These are phyloP conservation scores for Dendrobium chrysotoxum DNA, from an alignment of 106 monocot species.

Conservation along the genomic window DNA sequence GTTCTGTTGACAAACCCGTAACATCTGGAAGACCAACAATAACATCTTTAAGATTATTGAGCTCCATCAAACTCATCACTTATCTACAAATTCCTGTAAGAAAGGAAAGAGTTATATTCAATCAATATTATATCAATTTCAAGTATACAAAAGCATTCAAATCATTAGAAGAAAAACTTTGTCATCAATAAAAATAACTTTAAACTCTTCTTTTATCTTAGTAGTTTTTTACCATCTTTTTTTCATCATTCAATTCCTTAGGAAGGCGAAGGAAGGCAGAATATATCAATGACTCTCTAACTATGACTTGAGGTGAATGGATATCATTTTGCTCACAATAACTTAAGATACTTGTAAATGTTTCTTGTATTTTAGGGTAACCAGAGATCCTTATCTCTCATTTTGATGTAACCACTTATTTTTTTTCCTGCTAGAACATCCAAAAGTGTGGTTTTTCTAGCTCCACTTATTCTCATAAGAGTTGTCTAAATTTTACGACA, in stretches of 20 bases:
- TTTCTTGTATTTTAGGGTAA: constrained; percentile 50
- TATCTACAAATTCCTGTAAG: too few relatives aligned
- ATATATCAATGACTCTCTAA: constrained; percentile 50
- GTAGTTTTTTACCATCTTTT: constrained; percentile 26
- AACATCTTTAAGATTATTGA: too few relatives aligned
- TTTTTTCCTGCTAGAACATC: constrained; percentile 74
- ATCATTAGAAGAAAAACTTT: too few relatives aligned
- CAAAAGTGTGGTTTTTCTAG: constrained; percentile 80
- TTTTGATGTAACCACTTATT: constrained; percentile 61
- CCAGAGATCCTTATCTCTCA: constrained; percentile 56
- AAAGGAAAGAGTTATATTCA: too few relatives aligned
- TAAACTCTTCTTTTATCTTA: too few relatives aligned
- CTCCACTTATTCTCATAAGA: constrained; percentile 72
- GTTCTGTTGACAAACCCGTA: constrained; percentile 58
- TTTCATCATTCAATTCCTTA: constrained; percentile 27
- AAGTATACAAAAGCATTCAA: too few relatives aligned
- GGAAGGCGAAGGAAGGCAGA: constrained; percentile 68
- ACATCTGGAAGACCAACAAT: constrained; percentile 56
- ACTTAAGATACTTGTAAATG: constrained; percentile 64
- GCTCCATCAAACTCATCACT: too few relatives aligned
- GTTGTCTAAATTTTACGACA: constrained; percentile 61
- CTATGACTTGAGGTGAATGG: constrained; percentile 65
- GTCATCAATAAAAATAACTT: too few relatives aligned
- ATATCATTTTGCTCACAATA: constrained; percentile 78
- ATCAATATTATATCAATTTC: too few relatives aligned